Conservation (phyloP, 768 basidiomycete species). For the Daedaleopsis sinensis region DNA sequence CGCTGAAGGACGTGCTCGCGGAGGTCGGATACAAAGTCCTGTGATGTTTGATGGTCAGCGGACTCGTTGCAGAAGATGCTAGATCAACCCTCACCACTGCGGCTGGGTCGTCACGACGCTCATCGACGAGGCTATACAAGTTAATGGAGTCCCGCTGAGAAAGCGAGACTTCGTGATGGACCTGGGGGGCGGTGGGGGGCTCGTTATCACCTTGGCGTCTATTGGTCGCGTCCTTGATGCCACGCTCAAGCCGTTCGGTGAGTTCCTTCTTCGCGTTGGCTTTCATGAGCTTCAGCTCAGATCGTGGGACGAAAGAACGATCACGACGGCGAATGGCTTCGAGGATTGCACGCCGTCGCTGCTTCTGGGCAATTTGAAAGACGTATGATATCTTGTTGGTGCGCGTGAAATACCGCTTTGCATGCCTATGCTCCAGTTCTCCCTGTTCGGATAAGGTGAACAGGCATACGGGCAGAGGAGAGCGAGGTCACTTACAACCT, state of each 20-base stretch:
- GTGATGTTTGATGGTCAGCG: too few species aligned
- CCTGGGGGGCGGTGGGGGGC: not conserved
- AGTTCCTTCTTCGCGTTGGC: slow-evolving; percentile 9
- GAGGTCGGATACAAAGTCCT: slow-evolving; percentile 31
- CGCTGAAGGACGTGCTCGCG: slow-evolving; percentile 34
- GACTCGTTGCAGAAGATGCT: too few species aligned
- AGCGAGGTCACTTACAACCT: not conserved
- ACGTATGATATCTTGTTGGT: slow-evolving; percentile 38
- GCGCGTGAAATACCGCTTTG: slow-evolving; percentile 40
- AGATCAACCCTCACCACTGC: too few species aligned
- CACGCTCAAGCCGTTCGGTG: slow-evolving; percentile 16
- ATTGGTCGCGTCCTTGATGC: not conserved
- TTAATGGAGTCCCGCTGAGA: not conserved
- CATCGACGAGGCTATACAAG: slow-evolving; percentile 5
- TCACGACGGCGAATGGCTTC: not conserved
- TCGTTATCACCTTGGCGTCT: not conserved
- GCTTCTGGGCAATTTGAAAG: slow-evolving; percentile 27
- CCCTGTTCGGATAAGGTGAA: slow-evolving; percentile 26
- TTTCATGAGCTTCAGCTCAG: slow-evolving; percentile 12
- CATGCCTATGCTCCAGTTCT: slow-evolving; percentile 38
- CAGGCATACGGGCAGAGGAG: not conserved
- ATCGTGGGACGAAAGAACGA: not conserved
- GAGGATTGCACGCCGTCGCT: not conserved
- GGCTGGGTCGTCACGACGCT: slow-evolving; percentile 29
- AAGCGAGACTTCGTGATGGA: slow-evolving; percentile 28